Evolutionary conservation across 306 rosid species (phyloP), one percentile per base, ranked within the genome.

Genomic region (Luffa aegyptiaca): DNA sequence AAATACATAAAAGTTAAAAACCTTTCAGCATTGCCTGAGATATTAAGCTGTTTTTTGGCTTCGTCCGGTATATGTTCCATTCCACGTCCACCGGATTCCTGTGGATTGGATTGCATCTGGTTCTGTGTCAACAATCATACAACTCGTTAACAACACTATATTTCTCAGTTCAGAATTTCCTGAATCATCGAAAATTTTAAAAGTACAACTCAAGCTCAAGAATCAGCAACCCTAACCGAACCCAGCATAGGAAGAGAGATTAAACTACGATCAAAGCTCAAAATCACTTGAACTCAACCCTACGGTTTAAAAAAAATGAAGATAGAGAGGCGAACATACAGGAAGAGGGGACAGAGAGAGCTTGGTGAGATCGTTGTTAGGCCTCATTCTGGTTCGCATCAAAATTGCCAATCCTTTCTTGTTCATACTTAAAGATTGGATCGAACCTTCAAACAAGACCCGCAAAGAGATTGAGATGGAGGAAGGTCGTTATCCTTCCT

Each of bases 331-430:
- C 4, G 68, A 41, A 13, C 93, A 80, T 57, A 94, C 97, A 42
- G 86, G 73, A 63, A 94, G 83, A 81, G 91, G 96, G 62, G 94
- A 90, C 42, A 88, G 87, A 81, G 97, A 77, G 84, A 86, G 84
- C 59, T 85, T 87, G 61, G 83, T 20, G 21, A 86, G 68, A 81
- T 86, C 83, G 85, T 42, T 71, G 66, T 49, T 88, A 17, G 90
- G 90, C 69, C 85, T 91, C 98, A 94, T 92, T 87, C 95, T 94
- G 87, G 97, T 89, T 86, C 98, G 97, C 93, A 94, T 77, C 79
- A 94, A 85, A 82, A 92, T 90, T 18, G 97, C 87, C 81, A 91
- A 78, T 48, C 93, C 94, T 86, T 89, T 92, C 84, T 86, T 88
- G 89, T 88, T 88, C 87, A 84, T 94, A 35, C 10, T 71, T 62